phyloP scores from a whole-genome alignment of 1,284 basidiomycete genomes.

The Neotropicomus parvogracilis region DNA sequence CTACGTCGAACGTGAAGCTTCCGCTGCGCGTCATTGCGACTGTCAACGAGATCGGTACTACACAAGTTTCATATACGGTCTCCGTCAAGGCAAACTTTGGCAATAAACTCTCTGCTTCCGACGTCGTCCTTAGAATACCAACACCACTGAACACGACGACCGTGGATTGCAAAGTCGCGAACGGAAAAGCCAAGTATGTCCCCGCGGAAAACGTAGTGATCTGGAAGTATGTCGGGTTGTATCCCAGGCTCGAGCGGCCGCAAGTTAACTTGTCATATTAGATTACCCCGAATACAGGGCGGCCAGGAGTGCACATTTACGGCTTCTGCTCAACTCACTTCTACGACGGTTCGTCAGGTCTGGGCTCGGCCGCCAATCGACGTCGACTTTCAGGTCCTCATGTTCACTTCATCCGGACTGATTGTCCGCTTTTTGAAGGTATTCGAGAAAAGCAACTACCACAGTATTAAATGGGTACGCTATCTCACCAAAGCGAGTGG shows the following conservation, averaged over 20 bases:
- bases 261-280: conserved; percentile 34
- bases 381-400: conserved; percentile 96
- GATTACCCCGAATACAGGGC: conserved; percentile 90
- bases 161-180: conserved; percentile 86
- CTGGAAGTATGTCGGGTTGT: conserved; percentile 82
- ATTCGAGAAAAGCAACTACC: conserved; percentile 93
- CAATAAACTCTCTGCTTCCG: conserved; percentile 89
- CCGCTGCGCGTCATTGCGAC: conserved; percentile 90
- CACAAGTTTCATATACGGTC: conserved; percentile 88
- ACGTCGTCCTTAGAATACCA: conserved; percentile 90
- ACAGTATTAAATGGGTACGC: conserved; percentile 90
- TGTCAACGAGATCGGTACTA: conserved; percentile 89
- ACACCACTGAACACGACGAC: conserved; percentile 92
- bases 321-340: conserved; percentile 80
- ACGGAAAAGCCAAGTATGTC: conserved; percentile 96
- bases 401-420: conserved; percentile 96
- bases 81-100: conserved; percentile 89
- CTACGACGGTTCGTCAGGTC: conserved; percentile 85
- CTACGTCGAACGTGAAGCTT: conserved; percentile 93
- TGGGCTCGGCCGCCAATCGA: conserved; percentile 98
- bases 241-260: neutral
- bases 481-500: conserved; percentile 88
- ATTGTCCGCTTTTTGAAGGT: conserved; percentile 98
- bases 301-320: conserved; percentile 86
- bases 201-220: conserved; percentile 93